Base-by-base conservation (phyloP, 495 filamentous ascomycete genomes). In the Aspergillus nanangensis region DNA sequence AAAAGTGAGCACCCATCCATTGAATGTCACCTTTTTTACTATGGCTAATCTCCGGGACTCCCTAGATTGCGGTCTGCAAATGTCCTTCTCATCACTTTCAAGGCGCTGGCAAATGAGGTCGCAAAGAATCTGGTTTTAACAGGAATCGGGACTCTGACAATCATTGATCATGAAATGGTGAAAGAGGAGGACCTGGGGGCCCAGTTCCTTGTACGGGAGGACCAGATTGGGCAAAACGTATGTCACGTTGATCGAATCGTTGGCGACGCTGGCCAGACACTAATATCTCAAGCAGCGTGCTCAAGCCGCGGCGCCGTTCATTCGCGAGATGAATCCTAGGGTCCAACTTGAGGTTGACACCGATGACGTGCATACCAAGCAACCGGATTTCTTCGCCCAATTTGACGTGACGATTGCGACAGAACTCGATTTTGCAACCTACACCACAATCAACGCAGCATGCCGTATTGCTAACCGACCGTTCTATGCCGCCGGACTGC, bases 71-170 rank as follows among this genome's bases (percentile, higher is more conserved):
- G 93, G 47, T 88, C 79, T 23, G 89, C 93, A 39, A 90, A 90
- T 53, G 88, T 98, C 55, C 83, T 97, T 44, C 77, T 98, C 9
- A 84, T 97, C 51, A 86, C 82, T 17, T 82, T 95, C 66, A 86
- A 82, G 56, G 90, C 90, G 4, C 81, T 98, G n/a, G 88, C 86
- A 17, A 95, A 90, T 61, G 93, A 98, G 62, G 83, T 96, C 32
- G 91, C 93, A 34, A 98, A 98, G 66, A 97, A 96, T 57, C 80
- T 98, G n/a, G 93, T 96, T 33, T 72, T 98, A 7, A 91, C 94
- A 19, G 93, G 93, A 14, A 90, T 98, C 50, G 88, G 88, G 38
- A 92, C 90, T 8, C 70, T 98, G 24, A 96, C 94, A 5, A 82
- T 98, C 45, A 71, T 93, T 45, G 94, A 97, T 65, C 79, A 88